A percentile compares a stretch with the other conserved stretches of the same genome.
phyloP scores from a whole-genome alignment of 768 basidiomycete genomes.

The Rickenella mellea region DNA sequence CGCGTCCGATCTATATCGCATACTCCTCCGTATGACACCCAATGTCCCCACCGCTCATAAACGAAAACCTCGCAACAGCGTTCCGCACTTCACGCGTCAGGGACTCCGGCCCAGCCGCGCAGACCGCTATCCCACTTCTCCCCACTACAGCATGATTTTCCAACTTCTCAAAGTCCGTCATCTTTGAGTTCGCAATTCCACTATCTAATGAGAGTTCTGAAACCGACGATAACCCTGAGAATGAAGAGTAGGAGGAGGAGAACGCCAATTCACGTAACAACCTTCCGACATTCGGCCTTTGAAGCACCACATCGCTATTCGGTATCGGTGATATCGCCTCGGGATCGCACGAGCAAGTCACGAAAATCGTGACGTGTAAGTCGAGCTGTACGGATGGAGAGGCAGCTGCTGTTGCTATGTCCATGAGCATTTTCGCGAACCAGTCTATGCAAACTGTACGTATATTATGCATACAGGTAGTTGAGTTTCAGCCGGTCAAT shows the following conservation, averaged over 20 bases:
- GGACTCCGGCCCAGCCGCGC: constrained; percentile 72
- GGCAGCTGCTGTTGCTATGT: constrained; percentile 31
- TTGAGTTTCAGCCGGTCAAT: no score
- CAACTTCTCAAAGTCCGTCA: no score
- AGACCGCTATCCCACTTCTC: constrained; percentile 60
- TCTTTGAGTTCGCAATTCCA: not conserved
- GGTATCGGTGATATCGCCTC: constrained; percentile 57
- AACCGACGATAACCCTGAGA: not conserved
- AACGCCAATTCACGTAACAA: constrained; percentile 36
- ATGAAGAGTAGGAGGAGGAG: no score
- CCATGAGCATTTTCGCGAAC: constrained; percentile 39
- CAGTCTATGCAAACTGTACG: constrained; percentile 35
- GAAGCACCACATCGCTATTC: constrained; percentile 46
- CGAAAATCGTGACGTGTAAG: constrained; percentile 64
- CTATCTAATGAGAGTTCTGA: no score
- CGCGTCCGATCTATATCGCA: no score
- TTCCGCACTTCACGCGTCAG: constrained; percentile 67
- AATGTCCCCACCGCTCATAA: constrained; percentile 33
- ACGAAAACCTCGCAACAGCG: constrained; percentile 57
- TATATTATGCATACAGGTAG: no score
- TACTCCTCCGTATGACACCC: constrained; percentile 75
- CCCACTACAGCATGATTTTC: constrained; percentile 7
- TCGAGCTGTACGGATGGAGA: constrained; percentile 44
- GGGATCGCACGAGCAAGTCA: constrained; percentile 68
- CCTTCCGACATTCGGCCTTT: constrained; percentile 36